Evolutionary conservation across 2,329 filamentous ascomycete species (phyloP).

Genomic region (Didymella sp.): DNA sequence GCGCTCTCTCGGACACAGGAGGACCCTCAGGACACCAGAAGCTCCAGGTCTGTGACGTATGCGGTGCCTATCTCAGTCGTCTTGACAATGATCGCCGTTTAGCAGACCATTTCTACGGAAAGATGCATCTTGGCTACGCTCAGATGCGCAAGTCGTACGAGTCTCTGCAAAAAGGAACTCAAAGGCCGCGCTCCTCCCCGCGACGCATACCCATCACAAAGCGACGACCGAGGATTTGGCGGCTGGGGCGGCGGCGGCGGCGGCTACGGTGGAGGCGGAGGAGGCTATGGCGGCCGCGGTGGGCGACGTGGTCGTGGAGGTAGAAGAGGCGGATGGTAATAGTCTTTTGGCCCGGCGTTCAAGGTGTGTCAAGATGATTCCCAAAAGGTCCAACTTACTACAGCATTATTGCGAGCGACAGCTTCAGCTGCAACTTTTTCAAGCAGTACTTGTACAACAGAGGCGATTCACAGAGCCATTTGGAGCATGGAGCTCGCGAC

Average conservation of each 20-base stretch:
- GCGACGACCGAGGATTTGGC: conserved; percentile 36
- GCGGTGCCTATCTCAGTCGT: conserved; percentile 89
- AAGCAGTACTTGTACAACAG: conserved; percentile 38
- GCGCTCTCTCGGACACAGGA: conserved; percentile 87
- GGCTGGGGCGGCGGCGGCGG: conserved; percentile 37
- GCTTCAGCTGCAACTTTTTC: conserved; percentile 27
- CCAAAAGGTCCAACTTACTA: conserved; percentile 44
- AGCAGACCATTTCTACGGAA: conserved; percentile 98
- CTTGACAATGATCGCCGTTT: conserved; percentile 93
- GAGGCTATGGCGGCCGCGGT: conserved; percentile 34
- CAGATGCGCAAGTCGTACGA: conserved; percentile 97
- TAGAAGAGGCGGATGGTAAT: conserved; percentile 42
- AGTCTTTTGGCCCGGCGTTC: conserved; percentile 38
- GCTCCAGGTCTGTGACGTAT: conserved; percentile 97
- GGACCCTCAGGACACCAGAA: conserved; percentile 97
- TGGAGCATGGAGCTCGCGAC: conserved; percentile 29
- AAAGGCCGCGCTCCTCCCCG: conserved; percentile 72
- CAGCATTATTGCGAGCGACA: conserved; percentile 33
- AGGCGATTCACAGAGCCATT: conserved; percentile 20
- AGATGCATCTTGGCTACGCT: conserved; percentile 98
- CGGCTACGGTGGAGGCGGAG: conserved; percentile 25
- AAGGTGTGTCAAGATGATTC: conserved; percentile 48
- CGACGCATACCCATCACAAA: conserved; percentile 33
- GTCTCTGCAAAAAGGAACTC: conserved; percentile 84
- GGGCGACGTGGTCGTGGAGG: conserved; percentile 38